Evolutionary conservation across 2,329 filamentous ascomycete genomes (phyloP), one percentile per base, ranked within the genome.

Genomic region (Graphilbum sp.): DNA sequence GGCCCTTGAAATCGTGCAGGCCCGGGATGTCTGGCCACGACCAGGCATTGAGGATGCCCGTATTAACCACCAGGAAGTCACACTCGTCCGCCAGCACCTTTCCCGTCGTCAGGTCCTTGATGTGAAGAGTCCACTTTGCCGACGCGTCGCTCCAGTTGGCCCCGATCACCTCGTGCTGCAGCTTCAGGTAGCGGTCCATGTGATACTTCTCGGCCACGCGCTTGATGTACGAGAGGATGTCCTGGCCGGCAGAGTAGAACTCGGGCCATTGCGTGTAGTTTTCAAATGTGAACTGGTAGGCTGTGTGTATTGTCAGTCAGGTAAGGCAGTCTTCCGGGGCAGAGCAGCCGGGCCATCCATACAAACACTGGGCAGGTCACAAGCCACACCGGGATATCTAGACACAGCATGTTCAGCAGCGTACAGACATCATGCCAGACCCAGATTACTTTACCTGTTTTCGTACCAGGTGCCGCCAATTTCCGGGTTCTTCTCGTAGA

Each of bases 31-130:
- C 57, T 3, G 67, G 67, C 58, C 63, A 68, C 42, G 60, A 66
- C 58, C 64, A 68, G 43, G 66, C 59, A 49, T 69, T 71, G 76
- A 81, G 61, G 69, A 45, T 55, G 60, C 52, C 67, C 74, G 29
- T 64, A 73, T 78, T 7, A 5, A 5, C 9, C 27, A 43, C 48
- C 15, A 49, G 36, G n/a, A 47, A 35, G 34, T 47, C 30, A 24
- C 37, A 32, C 36, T 37, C 42, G 37, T 46, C 42, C n/a, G 41
- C 40, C 37, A 45, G 45, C n/a, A 35, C 45, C 19, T 40, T 41
- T 20, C 44, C 40, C 32, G 45, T 49, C 12, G 36, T 23, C 35
- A 50, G 49, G 37, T 54, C 50, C 43, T 54, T 45, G 12, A 58
- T 45, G 3, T 46, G 50, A 15, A 57, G 37, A 35, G 43, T 42